Base-by-base conservation (phyloP, 495 filamentous ascomycete genomes). In the Haplographium delicatum region DNA sequence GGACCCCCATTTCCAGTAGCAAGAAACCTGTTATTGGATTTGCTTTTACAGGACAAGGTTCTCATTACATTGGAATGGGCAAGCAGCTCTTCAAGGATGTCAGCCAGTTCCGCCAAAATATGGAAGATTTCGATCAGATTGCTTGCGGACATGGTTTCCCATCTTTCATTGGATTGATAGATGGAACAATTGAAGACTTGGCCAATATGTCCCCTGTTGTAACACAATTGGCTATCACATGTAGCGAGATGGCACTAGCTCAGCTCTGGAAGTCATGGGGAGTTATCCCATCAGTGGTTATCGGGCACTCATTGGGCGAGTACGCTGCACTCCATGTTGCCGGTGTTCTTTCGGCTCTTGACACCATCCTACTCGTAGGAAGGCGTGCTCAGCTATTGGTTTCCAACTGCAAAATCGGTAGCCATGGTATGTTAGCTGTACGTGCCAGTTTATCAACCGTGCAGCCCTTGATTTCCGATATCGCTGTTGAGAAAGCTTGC, bases 261-360 rank as follows among this genome's bases (percentile, higher is more conserved):
- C 81, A 80, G 46, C 76, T 89, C 51, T 96, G 90, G 90, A 66
- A 60, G 20, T 83, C 87, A 7, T 84, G 88, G 76, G 89, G 86
- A 28, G 74, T 94, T 48, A 78, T 65, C 23, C 90, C 90, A 15
- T 71, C 78, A 34, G 83, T 82, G 22, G 88, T 95, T 4, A 72
- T 95, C 27, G 91, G 91, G 20, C 91, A 96, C 68, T 91, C 86
- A 61, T 58, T 79, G n/a, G 90, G 90, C 47, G 89, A 96, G 63
- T 95, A 91, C 67, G 88, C 90, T 38, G 90, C 90, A 11, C 72
- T 95, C 1, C 76, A 91, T 57, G 80, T 84, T 30, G 83, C 89
- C n/a, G 90, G 88, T 44, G 83, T 94, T 9, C 68, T 96, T 13
- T 85, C 84, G 5, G 84, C 79, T 22, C 79, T 78, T 51, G 89